Evolutionary conservation across 352 stramenopile genomes (phyloP).

Genomic region (Globisporangium orthogonon): DNA sequence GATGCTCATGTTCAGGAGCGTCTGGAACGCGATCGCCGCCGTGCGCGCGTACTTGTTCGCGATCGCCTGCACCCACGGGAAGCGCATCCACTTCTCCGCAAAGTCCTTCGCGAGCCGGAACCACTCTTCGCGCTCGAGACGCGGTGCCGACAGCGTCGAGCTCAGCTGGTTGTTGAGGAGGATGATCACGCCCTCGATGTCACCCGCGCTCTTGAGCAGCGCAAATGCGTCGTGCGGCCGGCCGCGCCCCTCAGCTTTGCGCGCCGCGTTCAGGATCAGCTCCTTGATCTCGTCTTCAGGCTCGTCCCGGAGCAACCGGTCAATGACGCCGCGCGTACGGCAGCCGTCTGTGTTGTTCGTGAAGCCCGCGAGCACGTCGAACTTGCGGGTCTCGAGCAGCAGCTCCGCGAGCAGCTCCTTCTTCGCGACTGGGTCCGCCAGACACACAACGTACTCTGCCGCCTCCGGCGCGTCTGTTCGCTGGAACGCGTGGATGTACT

Average conservation of each 20-base stretch:
- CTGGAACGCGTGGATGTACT: slow-evolving; percentile 84
- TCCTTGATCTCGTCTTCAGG: slow-evolving; percentile 72
- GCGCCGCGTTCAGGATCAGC: slow-evolving; percentile 60
- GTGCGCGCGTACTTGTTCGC: slow-evolving; percentile 66
- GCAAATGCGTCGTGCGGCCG: slow-evolving; percentile 66
- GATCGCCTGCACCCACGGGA: slow-evolving; percentile 73
- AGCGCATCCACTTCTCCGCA: slow-evolving; percentile 83
- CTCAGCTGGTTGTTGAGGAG: slow-evolving; percentile 73
- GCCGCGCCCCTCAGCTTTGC: slow-evolving; percentile 68
- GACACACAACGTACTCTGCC: slow-evolving; percentile 74
- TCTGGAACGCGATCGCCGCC: slow-evolving; percentile 76
- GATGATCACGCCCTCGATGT: slow-evolving; percentile 67
- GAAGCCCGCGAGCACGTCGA: slow-evolving; percentile 69
- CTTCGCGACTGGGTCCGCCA: slow-evolving; percentile 50
- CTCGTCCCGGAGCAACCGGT: slow-evolving; percentile 68
- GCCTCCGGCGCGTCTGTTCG: slow-evolving; percentile 68
- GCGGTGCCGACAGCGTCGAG: slow-evolving; percentile 48
- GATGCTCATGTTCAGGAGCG: slow-evolving; percentile 80
- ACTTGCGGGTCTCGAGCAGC: slow-evolving; percentile 76
- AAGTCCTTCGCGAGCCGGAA: slow-evolving; percentile 81
- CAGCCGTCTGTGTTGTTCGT: slow-evolving; percentile 81
- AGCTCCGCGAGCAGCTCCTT: slow-evolving; percentile 70
- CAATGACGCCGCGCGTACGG: slow-evolving; percentile 66
- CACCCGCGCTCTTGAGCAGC: slow-evolving; percentile 71
- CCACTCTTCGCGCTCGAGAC: slow-evolving; percentile 68